Evolutionary conservation across 768 basidiomycete genomes (phyloP), one percentile per base, ranked within the genome.

Genomic region (Termitomyces sp.): DNA sequence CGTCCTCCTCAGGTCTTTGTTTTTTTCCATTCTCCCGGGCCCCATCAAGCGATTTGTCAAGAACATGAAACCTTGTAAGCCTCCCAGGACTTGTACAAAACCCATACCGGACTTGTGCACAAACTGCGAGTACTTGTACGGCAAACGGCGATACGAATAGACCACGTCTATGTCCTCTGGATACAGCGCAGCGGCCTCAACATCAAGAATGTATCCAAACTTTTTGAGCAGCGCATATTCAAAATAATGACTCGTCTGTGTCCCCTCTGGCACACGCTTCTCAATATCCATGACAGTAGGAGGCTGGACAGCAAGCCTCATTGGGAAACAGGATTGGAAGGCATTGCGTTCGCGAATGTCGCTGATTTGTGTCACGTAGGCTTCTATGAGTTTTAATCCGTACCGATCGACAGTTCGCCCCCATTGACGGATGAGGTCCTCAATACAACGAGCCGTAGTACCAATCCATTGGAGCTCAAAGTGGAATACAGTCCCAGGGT

Each of bases 401-500:
- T 93, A 93, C 49, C 87, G 80, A 59, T 96, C 94, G 44, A 95
- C 90, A 4, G 82, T 79, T 40, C 90, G 78, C 53, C 81, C 82
- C 89, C 93, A 94, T 50, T 81, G 78, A 38, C 88, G 83, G 22
- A 97, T 77, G 50, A 88, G 80, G 60, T 96, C 93, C 60, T 98
- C 95, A 50, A 98, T 89, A 59, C 86, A 87, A 21, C 90, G 83
- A 22, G 94, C 93, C 1, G 93, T 94, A 2, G 94, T 89, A 2
- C 93, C 94, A 40, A 98, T 87, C 96, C 97, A 99, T 58, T 96
- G 91, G 28, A 99, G 77, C 69, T 99, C 95, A 63, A 98, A 94
- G 69, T 98, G 96, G 72, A 97, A 97, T 56, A 90, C 91, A 28
- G 88, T 96, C n/a, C 78, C 82, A 0, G 93, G 90, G 64, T 98